Evolutionary conservation across 1,284 basidiomycete species (phyloP).

Genomic region (Apiotrichum montevideense): DNA sequence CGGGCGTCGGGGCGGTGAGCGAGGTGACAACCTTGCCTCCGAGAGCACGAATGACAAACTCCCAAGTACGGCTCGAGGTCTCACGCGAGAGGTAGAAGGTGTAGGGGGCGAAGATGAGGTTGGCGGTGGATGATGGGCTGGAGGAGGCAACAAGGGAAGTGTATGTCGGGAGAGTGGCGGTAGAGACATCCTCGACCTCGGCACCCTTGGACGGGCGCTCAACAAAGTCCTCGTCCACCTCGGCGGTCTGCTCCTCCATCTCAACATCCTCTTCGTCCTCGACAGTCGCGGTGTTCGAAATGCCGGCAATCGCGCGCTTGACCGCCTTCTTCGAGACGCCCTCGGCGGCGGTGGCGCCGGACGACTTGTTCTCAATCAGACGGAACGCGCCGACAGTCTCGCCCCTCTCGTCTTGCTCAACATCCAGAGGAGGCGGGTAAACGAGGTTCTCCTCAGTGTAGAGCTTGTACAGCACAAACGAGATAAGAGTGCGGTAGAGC

Average conservation of each 20-base stretch:
- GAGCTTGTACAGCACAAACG: slow-evolving; percentile 95
- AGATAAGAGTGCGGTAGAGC: slow-evolving; percentile 92
- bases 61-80: slow-evolving; percentile 84
- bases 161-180: slow-evolving; percentile 66
- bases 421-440: slow-evolving; percentile 89
- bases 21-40: slow-evolving; percentile 79
- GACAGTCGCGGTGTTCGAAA: slow-evolving; percentile 28
- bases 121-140: slow-evolving; percentile 50
- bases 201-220: slow-evolving; percentile 56
- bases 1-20: slow-evolving; percentile 64
- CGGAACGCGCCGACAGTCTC: slow-evolving; percentile 86
- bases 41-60: slow-evolving; percentile 88
- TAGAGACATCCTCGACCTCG: slow-evolving; percentile 48
- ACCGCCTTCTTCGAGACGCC: slow-evolving; percentile 42
- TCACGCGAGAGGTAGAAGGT: slow-evolving; percentile 94
- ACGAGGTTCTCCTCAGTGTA: slow-evolving; percentile 90
- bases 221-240: slow-evolving; percentile 49
- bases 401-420: slow-evolving; percentile 74
- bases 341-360: slow-evolving; percentile 28
- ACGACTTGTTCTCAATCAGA: slow-evolving; percentile 58
- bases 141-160: slow-evolving; percentile 56
- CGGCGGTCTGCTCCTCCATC: slow-evolving; percentile 42
- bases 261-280: slow-evolving; percentile 39
- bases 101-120: slow-evolving; percentile 72
- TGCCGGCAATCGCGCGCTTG: slow-evolving; percentile 52